Evolutionary conservation across 768 basidiomycete species (phyloP).

Genomic region (Phallus indusiatus): DNA sequence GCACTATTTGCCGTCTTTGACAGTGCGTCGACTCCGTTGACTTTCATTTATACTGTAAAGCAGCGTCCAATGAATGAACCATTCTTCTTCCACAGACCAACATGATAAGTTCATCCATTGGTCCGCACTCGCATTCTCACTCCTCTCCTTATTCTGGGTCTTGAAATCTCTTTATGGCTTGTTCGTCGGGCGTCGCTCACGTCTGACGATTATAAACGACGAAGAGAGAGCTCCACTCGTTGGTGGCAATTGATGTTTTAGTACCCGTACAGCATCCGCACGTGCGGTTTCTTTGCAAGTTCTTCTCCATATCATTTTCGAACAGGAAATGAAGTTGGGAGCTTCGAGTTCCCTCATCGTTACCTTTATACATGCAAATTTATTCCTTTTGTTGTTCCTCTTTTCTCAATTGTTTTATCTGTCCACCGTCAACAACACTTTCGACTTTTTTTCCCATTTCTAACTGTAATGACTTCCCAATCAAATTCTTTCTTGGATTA

Average conservation of each 20-base stretch:
- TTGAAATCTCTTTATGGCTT: conserved; percentile 62
- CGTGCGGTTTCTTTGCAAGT: too few species aligned
- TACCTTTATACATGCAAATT: too few species aligned
- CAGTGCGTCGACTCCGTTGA: conserved; percentile 15
- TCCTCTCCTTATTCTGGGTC: conserved; percentile 79
- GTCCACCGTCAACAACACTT: too few species aligned
- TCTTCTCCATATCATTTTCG: too few species aligned
- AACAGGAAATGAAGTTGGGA: too few species aligned
- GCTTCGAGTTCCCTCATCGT: too few species aligned
- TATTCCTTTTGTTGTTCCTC: too few species aligned
- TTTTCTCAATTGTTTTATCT: too few species aligned
- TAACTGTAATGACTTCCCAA: too few species aligned
- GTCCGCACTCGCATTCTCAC: conserved; percentile 75
- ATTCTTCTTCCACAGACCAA: conserved; percentile 34
- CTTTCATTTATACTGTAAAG: conserved; percentile 1
- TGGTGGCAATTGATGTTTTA: conserved; percentile 21
- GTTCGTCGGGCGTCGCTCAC: conserved; percentile 28
- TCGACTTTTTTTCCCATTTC: too few species aligned
- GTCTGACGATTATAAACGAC: conserved; percentile 60
- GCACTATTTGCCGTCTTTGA: conserved; percentile 90
- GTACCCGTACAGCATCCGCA: too few species aligned
- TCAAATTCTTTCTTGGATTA: too few species aligned
- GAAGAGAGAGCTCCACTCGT: conserved; percentile 86
- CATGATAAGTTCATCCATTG: conserved; percentile 76
- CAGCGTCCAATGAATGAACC: conserved; percentile 16